Conservation (phyloP, 2,329 filamentous ascomycete species). For the Lasiodiplodia gonubiensis region DNA sequence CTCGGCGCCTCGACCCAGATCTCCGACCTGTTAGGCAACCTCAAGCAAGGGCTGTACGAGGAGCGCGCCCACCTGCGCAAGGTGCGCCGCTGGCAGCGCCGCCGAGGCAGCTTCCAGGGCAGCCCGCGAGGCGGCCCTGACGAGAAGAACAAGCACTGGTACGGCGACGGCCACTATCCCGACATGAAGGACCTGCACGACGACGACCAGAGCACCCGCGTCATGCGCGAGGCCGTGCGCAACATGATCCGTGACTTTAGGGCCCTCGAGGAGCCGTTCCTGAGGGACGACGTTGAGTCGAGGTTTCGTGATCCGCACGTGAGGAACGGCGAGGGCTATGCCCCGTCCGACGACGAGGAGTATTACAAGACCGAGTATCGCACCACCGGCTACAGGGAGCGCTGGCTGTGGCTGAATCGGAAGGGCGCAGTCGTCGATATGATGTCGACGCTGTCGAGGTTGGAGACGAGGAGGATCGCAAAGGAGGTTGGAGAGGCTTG, state of each 20-base stretch:
- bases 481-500: conserved; percentile 36
- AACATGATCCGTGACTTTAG: conserved; percentile 46
- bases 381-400: conserved; percentile 41
- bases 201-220: conserved; percentile 44
- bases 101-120: conserved; percentile 21
- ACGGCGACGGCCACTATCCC: conserved; percentile 33
- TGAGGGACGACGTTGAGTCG: conserved; percentile 35
- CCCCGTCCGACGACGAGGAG: conserved; percentile 42
- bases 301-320: conserved; percentile 16
- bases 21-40: conserved; percentile 47
- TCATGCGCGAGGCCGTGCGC: conserved; percentile 44
- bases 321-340: conserved; percentile 32
- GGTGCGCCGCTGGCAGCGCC: conserved; percentile 33
- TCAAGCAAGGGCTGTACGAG: conserved; percentile 50
- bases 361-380: conserved; percentile 41
- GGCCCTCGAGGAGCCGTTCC: conserved; percentile 46
- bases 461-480: conserved; percentile 47
- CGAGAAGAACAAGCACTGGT: conserved; percentile 33
- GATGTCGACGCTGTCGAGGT: conserved; percentile 42
- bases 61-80: conserved; percentile 45
- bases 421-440: conserved; percentile 46
- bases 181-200: conserved; percentile 33
- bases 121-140: conserved; percentile 24
- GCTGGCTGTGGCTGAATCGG: conserved; percentile 46
- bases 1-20: conserved; percentile 46